These are phyloP conservation scores for Monosporascus sp. DNA, from an alignment of 2,329 filamentous ascomycete genomes.

Conservation along the genomic window DNA sequence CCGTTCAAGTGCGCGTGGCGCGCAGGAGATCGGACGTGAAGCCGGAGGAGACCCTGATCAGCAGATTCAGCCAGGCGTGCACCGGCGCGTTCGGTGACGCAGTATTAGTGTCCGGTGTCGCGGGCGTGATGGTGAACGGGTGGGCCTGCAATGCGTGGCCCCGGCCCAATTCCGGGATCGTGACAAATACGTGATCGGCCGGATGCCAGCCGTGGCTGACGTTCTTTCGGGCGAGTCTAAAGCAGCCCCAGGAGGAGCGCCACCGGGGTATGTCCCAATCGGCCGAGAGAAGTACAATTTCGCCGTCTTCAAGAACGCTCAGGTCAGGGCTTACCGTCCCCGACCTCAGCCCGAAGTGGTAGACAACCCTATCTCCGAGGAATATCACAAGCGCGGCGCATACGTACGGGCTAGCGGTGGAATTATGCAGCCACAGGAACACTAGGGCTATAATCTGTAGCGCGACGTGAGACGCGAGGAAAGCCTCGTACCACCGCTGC, in stretches of 20 bases:
- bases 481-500: slow-evolving; percentile 57
- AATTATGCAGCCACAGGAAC: slow-evolving; percentile 57
- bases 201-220: slow-evolving; percentile 51
- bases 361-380: slow-evolving; percentile 51
- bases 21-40: slow-evolving; percentile 53
- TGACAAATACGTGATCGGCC: slow-evolving; percentile 60
- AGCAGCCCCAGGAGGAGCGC: slow-evolving; percentile 2
- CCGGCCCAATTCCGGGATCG: slow-evolving; percentile 47
- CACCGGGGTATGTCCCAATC: slow-evolving; percentile 29
- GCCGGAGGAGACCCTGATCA: slow-evolving; percentile 55
- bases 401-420: slow-evolving; percentile 47
- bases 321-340: slow-evolving; percentile 43
- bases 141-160: slow-evolving; percentile 55
- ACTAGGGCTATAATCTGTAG: slow-evolving; percentile 50
- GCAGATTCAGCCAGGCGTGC: slow-evolving; percentile 49
- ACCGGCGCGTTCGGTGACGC: slow-evolving; percentile 13
- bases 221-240: slow-evolving; percentile 22
- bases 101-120: slow-evolving; percentile 34
- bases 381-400: slow-evolving; percentile 50
- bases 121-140: slow-evolving; percentile 62
- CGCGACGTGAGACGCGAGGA: slow-evolving; percentile 52
- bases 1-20: slow-evolving; percentile 40
- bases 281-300: slow-evolving; percentile 45
- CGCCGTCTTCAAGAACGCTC: slow-evolving; percentile 48
- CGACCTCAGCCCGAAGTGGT: slow-evolving; percentile 49